A percentile compares a stretch with the other conserved stretches of the same genome.
These are phyloP conservation scores for Wallacemonas sp. DNA, from an alignment of 208 protist species.

Conservation along the genomic window DNA sequence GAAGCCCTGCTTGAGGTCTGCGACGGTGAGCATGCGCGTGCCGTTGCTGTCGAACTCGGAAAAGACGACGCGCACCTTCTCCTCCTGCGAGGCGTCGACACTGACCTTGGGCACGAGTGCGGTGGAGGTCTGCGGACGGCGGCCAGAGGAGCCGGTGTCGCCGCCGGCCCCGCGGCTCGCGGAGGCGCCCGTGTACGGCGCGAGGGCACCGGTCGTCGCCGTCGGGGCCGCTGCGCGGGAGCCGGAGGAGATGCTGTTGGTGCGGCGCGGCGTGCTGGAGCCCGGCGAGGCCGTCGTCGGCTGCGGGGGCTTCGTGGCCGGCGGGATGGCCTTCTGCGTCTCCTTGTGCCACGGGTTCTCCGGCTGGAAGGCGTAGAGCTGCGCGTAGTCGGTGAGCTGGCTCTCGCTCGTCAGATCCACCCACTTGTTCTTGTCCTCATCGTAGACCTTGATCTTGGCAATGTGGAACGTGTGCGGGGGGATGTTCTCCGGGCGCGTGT, in stretches of 20 bases:
- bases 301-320: slow-evolving; percentile 69
- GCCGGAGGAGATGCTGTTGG: slow-evolving; percentile 11
- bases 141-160: slow-evolving; percentile 39
- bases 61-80: slow-evolving; percentile 90
- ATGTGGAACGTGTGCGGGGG: slow-evolving; percentile 84
- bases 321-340: slow-evolving; percentile 85
- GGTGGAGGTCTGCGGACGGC: slow-evolving; percentile 32
- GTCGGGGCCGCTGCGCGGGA: slow-evolving; percentile 13
- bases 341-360: slow-evolving; percentile 93
- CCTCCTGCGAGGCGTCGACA: slow-evolving; percentile 74
- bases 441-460: slow-evolving; percentile 87
- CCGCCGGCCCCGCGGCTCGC: slow-evolving; percentile 27
- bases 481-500: slow-evolving; percentile 65
- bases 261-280: slow-evolving; percentile 22
- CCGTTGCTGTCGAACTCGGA: slow-evolving; percentile 85
- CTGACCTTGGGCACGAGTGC: slow-evolving; percentile 62
- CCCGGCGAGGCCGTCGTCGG: slow-evolving; percentile 20
- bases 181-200: slow-evolving; percentile 58
- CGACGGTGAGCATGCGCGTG: slow-evolving; percentile 73
- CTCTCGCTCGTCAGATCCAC: slow-evolving; percentile 76
- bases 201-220: slow-evolving; percentile 42
- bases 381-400: slow-evolving; percentile 82
- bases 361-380: slow-evolving; percentile 91
- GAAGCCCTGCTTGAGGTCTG: slow-evolving; percentile 86
- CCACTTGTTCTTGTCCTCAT: slow-evolving; percentile 89